Evolutionary conservation across 768 basidiomycete genomes (phyloP), one percentile per base, ranked within the genome.

Genomic region (Tricholoma furcatifolium): DNA sequence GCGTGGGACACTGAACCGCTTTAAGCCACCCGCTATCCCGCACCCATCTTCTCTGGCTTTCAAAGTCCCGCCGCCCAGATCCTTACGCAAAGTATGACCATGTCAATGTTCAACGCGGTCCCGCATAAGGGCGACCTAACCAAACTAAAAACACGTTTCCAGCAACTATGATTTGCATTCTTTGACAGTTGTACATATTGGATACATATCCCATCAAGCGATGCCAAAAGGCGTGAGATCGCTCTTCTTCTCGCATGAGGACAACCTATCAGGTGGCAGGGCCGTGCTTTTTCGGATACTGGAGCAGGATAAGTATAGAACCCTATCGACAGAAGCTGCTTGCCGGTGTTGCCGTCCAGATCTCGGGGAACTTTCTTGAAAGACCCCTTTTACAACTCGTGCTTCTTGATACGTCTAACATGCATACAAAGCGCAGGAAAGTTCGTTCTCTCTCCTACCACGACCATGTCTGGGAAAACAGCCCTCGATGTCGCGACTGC

Each of bases 341-440:
- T 57, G 56, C 59, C 56, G 59, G 50, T n/a, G n/a, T n/a, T 53
- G 45, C 52, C 60, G 52, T 47, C 44, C 43, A 41, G 45, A 14
- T 47, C 44, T 52, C 51, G 49, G 60, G 52, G 55, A 62, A 58
- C 36, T 56, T 62, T 39, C 42, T 47, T 54, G 56, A 56, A 52
- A 54, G 62, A 56, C 39, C 43, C 45, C 40, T 27, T n/a, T 50
- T 14, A 45, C 49, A 48, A n/a, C 50, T 30, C 42, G 39, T 20
- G 50, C 50, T 63, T 60, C 55, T 60, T 51, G 50, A 56, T 58
- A 57, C 56, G 58, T 61, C 52, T 60, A 55, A 54, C 55, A 61
- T 61, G 60, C 50, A 58, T 51, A 44, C 32, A 47, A 50, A 6
- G 48, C 47, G 38, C 44, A 52, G 54, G 54, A 32, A 43, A 40